These are phyloP conservation scores for Scheffersomyces amazonensis DNA, from an alignment of 805 yeast genomes.

Conservation along the genomic window DNA sequence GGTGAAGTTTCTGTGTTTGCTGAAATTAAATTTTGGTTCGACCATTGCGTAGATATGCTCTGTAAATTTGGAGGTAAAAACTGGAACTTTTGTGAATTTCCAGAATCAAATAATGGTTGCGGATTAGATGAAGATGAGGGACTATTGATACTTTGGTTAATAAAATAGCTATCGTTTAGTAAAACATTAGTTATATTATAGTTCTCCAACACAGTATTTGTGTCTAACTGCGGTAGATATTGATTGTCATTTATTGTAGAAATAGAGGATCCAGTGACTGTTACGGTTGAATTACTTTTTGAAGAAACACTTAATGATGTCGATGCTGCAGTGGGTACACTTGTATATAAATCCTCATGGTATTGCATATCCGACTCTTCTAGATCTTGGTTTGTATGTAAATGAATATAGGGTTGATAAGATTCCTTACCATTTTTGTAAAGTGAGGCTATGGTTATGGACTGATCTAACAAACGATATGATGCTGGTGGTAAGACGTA, in stretches of 20 bases:
- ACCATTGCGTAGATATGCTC: neutral
- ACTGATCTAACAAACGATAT: constrained; percentile 37
- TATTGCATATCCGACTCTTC: constrained; percentile 28
- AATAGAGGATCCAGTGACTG: neutral
- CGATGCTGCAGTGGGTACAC: constrained; percentile 1
- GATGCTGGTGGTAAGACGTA: constrained; percentile 1
- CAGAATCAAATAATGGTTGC: neutral
- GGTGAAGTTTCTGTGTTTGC: neutral
- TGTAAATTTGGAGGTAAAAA: neutral
- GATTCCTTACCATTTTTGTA: constrained; percentile 30
- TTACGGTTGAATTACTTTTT: neutral
- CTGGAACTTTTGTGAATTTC: neutral
- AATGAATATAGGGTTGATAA: constrained; percentile 30
- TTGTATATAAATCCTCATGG: constrained; percentile 16
- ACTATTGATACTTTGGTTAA: constrained; percentile 3
- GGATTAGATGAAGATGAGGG: neutral
- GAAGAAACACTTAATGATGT: neutral
- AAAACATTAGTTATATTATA: constrained; percentile 23
- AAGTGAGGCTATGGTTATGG: constrained; percentile 39
- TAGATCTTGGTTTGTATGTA: constrained; percentile 30
- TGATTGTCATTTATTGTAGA: neutral
- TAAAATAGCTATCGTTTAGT: constrained; percentile 15
- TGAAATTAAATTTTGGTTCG: neutral
- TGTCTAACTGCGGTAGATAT: neutral
- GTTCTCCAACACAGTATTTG: constrained; percentile 17